A percentile compares a stretch with the other conserved stretches of the same genome.
phyloP scores from a whole-genome alignment of 2,329 filamentous ascomycete genomes.

The Decorospora gaudefroyi region DNA sequence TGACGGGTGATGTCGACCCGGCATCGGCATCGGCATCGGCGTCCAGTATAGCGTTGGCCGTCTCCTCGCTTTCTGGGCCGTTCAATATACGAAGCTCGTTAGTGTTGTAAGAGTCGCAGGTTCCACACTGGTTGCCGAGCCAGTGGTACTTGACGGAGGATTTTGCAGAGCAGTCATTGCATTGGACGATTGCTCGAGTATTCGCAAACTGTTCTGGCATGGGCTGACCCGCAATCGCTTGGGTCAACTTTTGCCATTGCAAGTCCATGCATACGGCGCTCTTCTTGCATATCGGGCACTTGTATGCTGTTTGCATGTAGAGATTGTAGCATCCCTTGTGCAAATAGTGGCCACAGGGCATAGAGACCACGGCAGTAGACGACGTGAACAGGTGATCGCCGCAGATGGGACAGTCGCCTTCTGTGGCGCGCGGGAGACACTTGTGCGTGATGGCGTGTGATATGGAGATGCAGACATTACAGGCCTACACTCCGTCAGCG shows the following conservation, averaged over 20 bases:
- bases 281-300: constrained; percentile 95
- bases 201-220: constrained; percentile 85
- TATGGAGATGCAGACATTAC: constrained; percentile 92
- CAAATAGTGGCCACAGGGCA: constrained; percentile 95
- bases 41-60: constrained; percentile 41
- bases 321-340: constrained; percentile 87
- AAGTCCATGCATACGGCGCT: constrained; percentile 97
- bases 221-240: constrained; percentile 83
- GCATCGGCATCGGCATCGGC: constrained; percentile 36
- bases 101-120: constrained; percentile 60
- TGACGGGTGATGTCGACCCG: constrained; percentile 36
- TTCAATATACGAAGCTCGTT: constrained; percentile 54
- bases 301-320: constrained; percentile 88
- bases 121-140: constrained; percentile 84
- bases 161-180: constrained; percentile 92
- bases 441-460: constrained; percentile 82
- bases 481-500: constrained; percentile 53
- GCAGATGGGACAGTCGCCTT: constrained; percentile 96
- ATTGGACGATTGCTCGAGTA: constrained; percentile 81
- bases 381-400: constrained; percentile 96
- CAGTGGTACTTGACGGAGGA: constrained; percentile 90
- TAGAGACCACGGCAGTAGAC: constrained; percentile 83
- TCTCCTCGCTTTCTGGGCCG: constrained; percentile 44
- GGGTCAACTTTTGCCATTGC: constrained; percentile 87
- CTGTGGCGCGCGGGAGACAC: constrained; percentile 77